Base-by-base conservation (phyloP, 179 eudicot genomes). In the Silene coronaria region DNA sequence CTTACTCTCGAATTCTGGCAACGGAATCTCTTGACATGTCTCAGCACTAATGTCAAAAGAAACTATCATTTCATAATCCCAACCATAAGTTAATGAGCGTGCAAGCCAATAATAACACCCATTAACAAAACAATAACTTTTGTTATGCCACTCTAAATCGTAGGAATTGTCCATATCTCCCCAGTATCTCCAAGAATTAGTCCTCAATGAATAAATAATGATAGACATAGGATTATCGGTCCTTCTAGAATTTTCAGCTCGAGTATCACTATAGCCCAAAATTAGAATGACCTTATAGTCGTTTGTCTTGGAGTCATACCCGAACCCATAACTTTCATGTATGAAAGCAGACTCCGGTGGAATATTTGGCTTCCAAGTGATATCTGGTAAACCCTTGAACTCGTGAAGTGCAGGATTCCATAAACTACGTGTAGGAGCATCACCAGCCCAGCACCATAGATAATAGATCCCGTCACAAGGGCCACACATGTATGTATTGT, bases 261-360 rank as follows among this genome's bases (percentile, higher is more conserved):
- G 21, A 7, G 55, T 66, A 51, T 67, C 78, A 3, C 4, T 6
- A 22, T 19, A 66, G 30, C 66, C 53, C 32, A 4, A 17, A 38
- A 66, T 51, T 23, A 75, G 2, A 66, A 75, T 32, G 22, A 75
- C 78, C 48, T 75, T 75, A 24, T 75, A 75, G 36, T 75, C 78
- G 19, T 75, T 51, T 6, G 72, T 75, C 28, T 19, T 9, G 13
- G 72, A 53, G 12, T 75, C 78, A 2, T 48, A 75, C 9, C 78
- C 78, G 11, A 75, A 75, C 5, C 78, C 78, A 22, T 30, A 66
- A 66, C 23, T 16, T 23, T 69, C 73, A 3, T 11, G 58, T 23
- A 45, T 46, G 0, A 0, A 23, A 46, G 21, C 4, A 1, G 13
- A 13, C 14, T 48, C 1, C 2, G 36, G 21, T 24, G 60, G 60